Percentiles rank a stretch among this genome's conserved stretches.
Conservation (phyloP, 2,329 filamentous ascomycete species). For the Paracoccidioides brasiliensis region DNA sequence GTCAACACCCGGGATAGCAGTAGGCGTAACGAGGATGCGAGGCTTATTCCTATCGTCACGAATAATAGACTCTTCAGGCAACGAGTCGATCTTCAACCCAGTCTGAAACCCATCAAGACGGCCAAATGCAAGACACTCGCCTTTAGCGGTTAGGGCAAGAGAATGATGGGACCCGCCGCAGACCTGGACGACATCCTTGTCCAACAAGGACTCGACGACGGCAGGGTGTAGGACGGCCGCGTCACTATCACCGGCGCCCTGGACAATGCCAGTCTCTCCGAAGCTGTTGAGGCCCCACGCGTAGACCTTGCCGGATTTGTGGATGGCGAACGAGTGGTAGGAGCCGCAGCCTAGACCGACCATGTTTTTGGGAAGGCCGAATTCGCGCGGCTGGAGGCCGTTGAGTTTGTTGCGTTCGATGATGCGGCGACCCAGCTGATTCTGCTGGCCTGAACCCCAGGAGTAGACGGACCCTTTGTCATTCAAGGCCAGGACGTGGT, state of each 20-base stretch:
- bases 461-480: slow-evolving; percentile 46
- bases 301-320: slow-evolving; percentile 56
- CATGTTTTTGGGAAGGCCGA: slow-evolving; percentile 46
- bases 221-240: slow-evolving; percentile 60
- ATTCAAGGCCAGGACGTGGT: slow-evolving; percentile 46
- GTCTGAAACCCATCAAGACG: slow-evolving; percentile 47
- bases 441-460: slow-evolving; percentile 56
- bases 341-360: slow-evolving; percentile 54
- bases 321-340: slow-evolving; percentile 70
- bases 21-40: slow-evolving; percentile 60
- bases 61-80: slow-evolving; percentile 47
- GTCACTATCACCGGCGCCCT: slow-evolving; percentile 52
- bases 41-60: slow-evolving; percentile 51
- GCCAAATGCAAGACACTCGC: slow-evolving; percentile 47
- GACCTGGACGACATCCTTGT: slow-evolving; percentile 53
- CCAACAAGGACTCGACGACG: slow-evolving; percentile 50
- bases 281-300: slow-evolving; percentile 83
- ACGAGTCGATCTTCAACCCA: slow-evolving; percentile 45
- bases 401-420: slow-evolving; percentile 45
- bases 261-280: slow-evolving; percentile 59
- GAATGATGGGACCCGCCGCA: slow-evolving; percentile 68
- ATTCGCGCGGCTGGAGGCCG: slow-evolving; percentile 43
- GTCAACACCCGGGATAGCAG: slow-evolving; percentile 45
- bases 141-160: slow-evolving; percentile 40
- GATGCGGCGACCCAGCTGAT: slow-evolving; percentile 53